These are phyloP conservation scores for Cyathus striatus DNA, from an alignment of 768 basidiomycete species.

Conservation along the genomic window DNA sequence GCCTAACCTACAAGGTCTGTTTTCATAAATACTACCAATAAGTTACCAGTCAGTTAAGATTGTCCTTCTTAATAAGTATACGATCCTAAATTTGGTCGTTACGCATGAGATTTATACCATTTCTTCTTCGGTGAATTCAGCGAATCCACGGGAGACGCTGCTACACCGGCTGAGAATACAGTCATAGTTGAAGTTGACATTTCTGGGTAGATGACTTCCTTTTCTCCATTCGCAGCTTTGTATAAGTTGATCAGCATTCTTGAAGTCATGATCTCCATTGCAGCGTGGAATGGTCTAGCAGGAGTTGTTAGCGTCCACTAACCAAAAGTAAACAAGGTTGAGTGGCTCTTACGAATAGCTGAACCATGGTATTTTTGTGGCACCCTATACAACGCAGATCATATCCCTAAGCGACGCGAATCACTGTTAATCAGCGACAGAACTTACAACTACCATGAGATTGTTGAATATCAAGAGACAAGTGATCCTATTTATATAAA, in stretches of 20 bases:
- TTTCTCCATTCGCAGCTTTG: slow-evolving; percentile 16
- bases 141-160: too few species aligned
- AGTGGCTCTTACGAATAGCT: slow-evolving; percentile 29
- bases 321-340: not conserved
- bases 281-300: slow-evolving; percentile 40
- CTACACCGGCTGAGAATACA: not conserved
- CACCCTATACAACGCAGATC: slow-evolving; percentile 19
- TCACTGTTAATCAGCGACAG: not conserved
- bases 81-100: too few species aligned
- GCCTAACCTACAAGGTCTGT: too few species aligned
- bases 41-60: too few species aligned
- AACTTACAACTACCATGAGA: slow-evolving; percentile 35
- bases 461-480: slow-evolving; percentile 38
- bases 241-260: slow-evolving; percentile 43
- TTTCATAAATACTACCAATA: too few species aligned
- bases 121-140: too few species aligned
- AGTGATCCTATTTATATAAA: slow-evolving; percentile 21
- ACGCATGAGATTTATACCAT: too few species aligned
- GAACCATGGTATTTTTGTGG: slow-evolving; percentile 45
- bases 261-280: slow-evolving; percentile 39
- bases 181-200: not conserved
- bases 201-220: not conserved
- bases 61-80: too few species aligned
- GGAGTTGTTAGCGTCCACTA: not conserved
- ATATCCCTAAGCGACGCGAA: not conserved